Percentiles rank a stretch among this genome's conserved stretches.
These are phyloP conservation scores for Xylariaceae sp. DNA, from an alignment of 2,329 filamentous ascomycete genomes.

Conservation along the genomic window DNA sequence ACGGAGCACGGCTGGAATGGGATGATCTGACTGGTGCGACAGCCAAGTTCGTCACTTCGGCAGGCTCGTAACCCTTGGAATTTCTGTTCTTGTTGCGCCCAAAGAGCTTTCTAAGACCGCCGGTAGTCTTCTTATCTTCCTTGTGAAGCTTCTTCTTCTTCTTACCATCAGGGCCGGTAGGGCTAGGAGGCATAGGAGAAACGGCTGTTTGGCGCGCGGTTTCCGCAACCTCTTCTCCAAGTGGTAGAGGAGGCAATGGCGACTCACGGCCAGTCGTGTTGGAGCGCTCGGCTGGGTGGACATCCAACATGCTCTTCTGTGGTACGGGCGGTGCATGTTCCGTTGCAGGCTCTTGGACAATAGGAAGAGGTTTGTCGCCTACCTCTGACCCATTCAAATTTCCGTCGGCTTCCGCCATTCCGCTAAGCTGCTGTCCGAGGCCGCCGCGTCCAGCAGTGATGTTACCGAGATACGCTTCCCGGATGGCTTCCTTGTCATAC, in stretches of 20 bases:
- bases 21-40: conserved; percentile 31
- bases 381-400: conserved; percentile 33
- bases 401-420: conserved; percentile 39
- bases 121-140: conserved; percentile 35
- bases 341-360: conserved; percentile 24
- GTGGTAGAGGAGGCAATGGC: conserved; percentile 37
- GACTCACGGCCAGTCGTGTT: conserved; percentile 32
- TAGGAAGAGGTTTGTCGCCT: conserved; percentile 36
- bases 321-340: conserved; percentile 25
- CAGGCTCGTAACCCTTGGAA: conserved; percentile 52
- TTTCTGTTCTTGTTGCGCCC: conserved; percentile 54
- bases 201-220: conserved; percentile 34
- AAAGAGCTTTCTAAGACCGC: conserved; percentile 59
- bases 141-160: conserved; percentile 53
- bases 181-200: conserved; percentile 35
- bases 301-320: conserved; percentile 36
- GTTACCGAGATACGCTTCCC: conserved; percentile 79
- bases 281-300: conserved; percentile 35
- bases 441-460: conserved; percentile 67
- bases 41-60: conserved; percentile 45
- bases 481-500: conserved; percentile 84
- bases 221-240: conserved; percentile 34
- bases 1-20: conserved; percentile 26
- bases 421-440: conserved; percentile 40
- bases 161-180: conserved; percentile 41